Evolutionary conservation across 1,139 yeast species (phyloP).

Genomic region (Yamadazyma songkhlaensis): DNA sequence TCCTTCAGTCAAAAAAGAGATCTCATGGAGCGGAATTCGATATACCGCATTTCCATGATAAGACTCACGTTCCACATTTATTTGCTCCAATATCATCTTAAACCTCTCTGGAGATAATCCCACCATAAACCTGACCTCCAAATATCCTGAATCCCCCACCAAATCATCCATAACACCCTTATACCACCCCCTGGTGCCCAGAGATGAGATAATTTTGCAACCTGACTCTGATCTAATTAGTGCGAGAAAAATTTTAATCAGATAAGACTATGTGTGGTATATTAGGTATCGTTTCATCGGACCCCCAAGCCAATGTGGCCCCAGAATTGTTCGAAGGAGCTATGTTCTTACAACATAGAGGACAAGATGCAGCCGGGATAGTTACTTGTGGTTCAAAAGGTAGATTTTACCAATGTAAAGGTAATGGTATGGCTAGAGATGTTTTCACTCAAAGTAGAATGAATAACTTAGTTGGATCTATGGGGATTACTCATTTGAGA

Average conservation of each 20-base stretch:
- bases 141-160: no score
- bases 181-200: background rate
- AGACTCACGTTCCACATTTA: no score
- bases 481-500: constrained; percentile 94
- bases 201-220: background rate
- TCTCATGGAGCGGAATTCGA: no score
- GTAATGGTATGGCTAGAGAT: constrained; percentile 98
- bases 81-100: no score
- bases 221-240: constrained; percentile 5
- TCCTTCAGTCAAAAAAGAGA: no score
- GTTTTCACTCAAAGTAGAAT: constrained; percentile 86
- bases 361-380: constrained; percentile 99
- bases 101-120: no score
- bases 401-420: constrained; percentile 93
- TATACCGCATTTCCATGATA: no score
- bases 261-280: constrained; percentile 79
- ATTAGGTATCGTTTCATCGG: constrained; percentile 81
- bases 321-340: constrained; percentile 92
- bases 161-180: background rate
- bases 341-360: constrained; percentile 92
- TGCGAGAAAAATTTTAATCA: constrained; percentile 3
- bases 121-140: no score
- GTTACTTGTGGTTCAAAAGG: constrained; percentile 95
- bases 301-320: constrained; percentile 71
- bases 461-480: constrained; percentile 79